Evolutionary conservation across 2,329 filamentous ascomycete species (phyloP), one percentile per base, ranked within the genome.

Genomic region (Cryphonectria carpinicola): DNA sequence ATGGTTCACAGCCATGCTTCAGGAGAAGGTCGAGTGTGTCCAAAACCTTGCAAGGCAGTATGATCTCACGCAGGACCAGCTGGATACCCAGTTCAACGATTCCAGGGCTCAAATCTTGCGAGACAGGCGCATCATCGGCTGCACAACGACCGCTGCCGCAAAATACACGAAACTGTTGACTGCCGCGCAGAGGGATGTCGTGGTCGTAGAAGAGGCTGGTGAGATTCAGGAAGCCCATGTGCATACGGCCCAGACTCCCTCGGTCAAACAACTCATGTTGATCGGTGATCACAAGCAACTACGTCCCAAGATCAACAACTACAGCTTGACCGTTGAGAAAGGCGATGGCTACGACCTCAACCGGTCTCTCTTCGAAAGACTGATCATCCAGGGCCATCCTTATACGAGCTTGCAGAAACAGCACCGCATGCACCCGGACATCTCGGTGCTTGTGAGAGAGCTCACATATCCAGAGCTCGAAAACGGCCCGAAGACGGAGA

Each of bases 241-340:
- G 1, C 78, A 93, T 0, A 87, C 91, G 0, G 86, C 91, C 0
- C 75, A 93, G 69, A 81, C 83, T 0, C 77, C 84, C 0, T 78
- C 84, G 0, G 87, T 87, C 0, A 85, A 91, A 71, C 90, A 93
- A 54, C 76, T 93, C 1, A 85, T 93, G 0, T 78, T 93, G 2
- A 93, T 94, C 14, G 92, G 92, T 0, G 92, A 94, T 68, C 91
- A 94, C 76, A 87, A 91, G 69, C 92, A 94, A 73, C 84, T 94
- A 0, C 87, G 91, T 0, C 92, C 92, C 0, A 92, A 93, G 74
- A 83, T 88, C 68, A 87, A 86, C 49, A 89, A 86, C 67, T 92
- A 89, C 73, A 79, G 77, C 0, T 78, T 94, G 0, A 88, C 84
- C 0, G 84, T 90, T 0, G 91, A 93, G 73, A 86, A 87, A 32